Base-by-base conservation (phyloP, 768 basidiomycete genomes). In the Termitomyces sp. region DNA sequence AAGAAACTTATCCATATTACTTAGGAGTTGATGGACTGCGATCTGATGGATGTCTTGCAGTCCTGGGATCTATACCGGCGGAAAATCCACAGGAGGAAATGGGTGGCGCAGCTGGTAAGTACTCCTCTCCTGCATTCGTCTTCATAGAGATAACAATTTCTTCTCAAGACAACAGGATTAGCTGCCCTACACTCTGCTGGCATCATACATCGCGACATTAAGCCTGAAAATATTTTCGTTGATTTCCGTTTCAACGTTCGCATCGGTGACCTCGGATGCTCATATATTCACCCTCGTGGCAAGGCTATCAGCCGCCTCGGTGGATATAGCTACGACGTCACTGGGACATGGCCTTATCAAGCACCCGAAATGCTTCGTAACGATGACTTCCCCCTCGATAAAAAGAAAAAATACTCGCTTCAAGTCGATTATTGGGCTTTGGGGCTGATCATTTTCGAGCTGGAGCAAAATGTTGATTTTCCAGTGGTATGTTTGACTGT, bases 201-300 rank as follows among this genome's bases (percentile, higher is more conserved):
- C 40, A 80, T 88, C 51, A 77, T 88, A 31, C 85, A 88, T 66
- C 77, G 85, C 13, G 85, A 88, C 57, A 76, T 89, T 53, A 88
- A 89, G 62, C 78, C 84, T 3, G 83, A 83, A 70, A 88, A 89
- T 56, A 76, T 89, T 40, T 75, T 89, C n/a, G 71, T 88, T 48
- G 77, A 77, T 56, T 57, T 54, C 7, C 63, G 61, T 4, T 68
- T 68, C 46, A 76, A 77, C 35, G 60, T 77, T 20, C 70, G 71
- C 23, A 74, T 79, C 16, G 63, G 70, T 3, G 77, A 77, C 52
- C 75, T 79, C 43, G 77, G 74, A 3, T 66, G 71, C 9, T 65
- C 73, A 5, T 69, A 68, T 32, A 42, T 68, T 32, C 27, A 54
- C 10, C 39, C 45, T 22, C 40, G 27, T 5, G 53, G 59, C 5